These are phyloP conservation scores for Elsinoe ampelina DNA, from an alignment of 2,329 filamentous ascomycete genomes.

Conservation along the genomic window DNA sequence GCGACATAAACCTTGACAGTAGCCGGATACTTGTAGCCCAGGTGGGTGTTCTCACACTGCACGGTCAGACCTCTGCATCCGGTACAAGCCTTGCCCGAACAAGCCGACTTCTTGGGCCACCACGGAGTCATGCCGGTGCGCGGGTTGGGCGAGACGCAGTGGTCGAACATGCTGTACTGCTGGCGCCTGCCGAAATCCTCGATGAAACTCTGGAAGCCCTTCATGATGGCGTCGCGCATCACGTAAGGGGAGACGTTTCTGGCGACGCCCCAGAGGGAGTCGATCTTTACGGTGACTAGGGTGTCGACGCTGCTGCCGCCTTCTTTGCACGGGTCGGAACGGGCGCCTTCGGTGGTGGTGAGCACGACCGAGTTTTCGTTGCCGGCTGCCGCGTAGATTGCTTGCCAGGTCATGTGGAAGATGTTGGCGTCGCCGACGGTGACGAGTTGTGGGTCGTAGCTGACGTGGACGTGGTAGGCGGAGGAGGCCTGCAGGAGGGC, in stretches of 20 bases:
- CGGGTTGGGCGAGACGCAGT: not conserved
- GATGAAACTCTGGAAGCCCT: not conserved
- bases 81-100: not conserved
- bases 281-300: not conserved
- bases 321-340: not conserved
- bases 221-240: not conserved
- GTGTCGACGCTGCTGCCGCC: not conserved
- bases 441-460: not conserved
- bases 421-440: not conserved
- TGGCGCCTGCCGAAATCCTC: not conserved
- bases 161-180: not conserved
- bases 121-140: not conserved
- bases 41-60: not conserved
- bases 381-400: not conserved
- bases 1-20: not conserved
- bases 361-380: not conserved
- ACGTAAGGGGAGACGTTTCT: not conserved
- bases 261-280: not conserved
- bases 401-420: not conserved
- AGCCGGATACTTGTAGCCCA: not conserved
- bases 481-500: not conserved
- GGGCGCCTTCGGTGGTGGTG: not conserved
- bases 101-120: not conserved
- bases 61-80: not conserved
- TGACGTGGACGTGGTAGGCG: not conserved